These are phyloP conservation scores for Monosporozyma solicola DNA, from an alignment of 805 yeast genomes.

Conservation along the genomic window DNA sequence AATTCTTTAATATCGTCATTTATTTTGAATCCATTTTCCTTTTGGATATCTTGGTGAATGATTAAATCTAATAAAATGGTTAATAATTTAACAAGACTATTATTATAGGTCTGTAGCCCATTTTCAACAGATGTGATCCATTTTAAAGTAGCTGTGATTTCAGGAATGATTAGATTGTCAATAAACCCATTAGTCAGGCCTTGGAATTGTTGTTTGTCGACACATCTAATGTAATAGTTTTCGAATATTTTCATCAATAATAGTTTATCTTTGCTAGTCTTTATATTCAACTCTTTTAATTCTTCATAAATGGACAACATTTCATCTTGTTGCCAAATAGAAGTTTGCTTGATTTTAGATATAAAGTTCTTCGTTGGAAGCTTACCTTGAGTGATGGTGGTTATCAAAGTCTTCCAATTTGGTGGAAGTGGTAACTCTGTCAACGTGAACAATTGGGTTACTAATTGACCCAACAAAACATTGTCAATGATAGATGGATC, in stretches of 20 bases:
- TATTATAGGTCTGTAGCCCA: background rate
- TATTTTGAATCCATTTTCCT: slow-evolving; percentile 13
- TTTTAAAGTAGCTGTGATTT: slow-evolving; percentile 31
- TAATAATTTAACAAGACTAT: slow-evolving; percentile 22
- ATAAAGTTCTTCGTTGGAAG: slow-evolving; percentile 28
- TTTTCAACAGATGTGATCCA: background rate
- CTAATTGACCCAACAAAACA: slow-evolving; percentile 21
- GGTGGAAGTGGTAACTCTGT: slow-evolving; percentile 21
- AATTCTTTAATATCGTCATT: slow-evolving; percentile 39
- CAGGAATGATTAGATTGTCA: slow-evolving; percentile 61
- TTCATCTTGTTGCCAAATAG: slow-evolving; percentile 33
- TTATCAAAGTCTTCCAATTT: slow-evolving; percentile 29
- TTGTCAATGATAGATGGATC: background rate
- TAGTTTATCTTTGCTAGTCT: slow-evolving; percentile 46
- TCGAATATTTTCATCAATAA: slow-evolving; percentile 15
- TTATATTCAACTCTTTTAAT: slow-evolving; percentile 47
- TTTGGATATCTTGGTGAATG: slow-evolving; percentile 26
- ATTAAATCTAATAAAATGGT: slow-evolving; percentile 24
- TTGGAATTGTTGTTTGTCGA: slow-evolving; percentile 28
- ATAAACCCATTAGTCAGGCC: slow-evolving; percentile 35
- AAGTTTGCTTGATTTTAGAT: slow-evolving; percentile 24
- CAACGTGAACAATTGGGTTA: slow-evolving; percentile 34
- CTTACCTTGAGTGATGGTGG: slow-evolving; percentile 14
- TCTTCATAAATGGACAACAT: slow-evolving; percentile 46
- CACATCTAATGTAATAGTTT: background rate